phyloP scores from a whole-genome alignment of 352 stramenopile species.

The Phytophthora parvispora region DNA sequence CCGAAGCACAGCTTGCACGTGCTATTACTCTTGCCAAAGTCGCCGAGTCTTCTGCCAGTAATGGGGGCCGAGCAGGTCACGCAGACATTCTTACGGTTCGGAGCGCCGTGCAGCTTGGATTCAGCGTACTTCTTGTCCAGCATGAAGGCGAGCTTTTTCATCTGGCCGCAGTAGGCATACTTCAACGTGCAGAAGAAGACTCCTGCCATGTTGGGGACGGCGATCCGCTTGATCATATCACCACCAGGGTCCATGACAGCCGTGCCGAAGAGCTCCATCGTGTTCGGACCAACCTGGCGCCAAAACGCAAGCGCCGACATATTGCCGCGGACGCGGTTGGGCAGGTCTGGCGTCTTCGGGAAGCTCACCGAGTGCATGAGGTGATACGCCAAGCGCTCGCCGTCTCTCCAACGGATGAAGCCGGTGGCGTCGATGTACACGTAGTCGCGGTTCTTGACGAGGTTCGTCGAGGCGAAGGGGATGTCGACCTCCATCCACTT shows the following conservation, averaged over 20 bases:
- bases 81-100: constrained; percentile 28
- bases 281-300: constrained; percentile 49
- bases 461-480: constrained; percentile 45
- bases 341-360: constrained; percentile 38
- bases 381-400: constrained; percentile 45
- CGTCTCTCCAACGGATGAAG: constrained; percentile 21
- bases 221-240: constrained; percentile 41
- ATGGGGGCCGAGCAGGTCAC: constrained; percentile 38
- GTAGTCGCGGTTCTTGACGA: constrained; percentile 48
- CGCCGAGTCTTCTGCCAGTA: constrained; percentile 13
- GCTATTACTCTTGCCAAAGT: constrained; percentile 32
- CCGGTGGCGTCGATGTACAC: constrained; percentile 47
- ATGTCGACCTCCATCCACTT: constrained; percentile 62
- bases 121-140: constrained; percentile 42
- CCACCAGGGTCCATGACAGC: constrained; percentile 41
- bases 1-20: constrained; percentile 52
- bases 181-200: constrained; percentile 36
- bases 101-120: constrained; percentile 27
- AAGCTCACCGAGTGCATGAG: constrained; percentile 48
- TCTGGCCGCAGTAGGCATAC: constrained; percentile 43
- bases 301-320: constrained; percentile 57
- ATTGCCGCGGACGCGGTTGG: constrained; percentile 58
- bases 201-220: constrained; percentile 32
- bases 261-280: constrained; percentile 55
- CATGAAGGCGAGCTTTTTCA: constrained; percentile 54